Conservation (phyloP, 441 rosid genomes). For the Populus hybrid region DNA sequence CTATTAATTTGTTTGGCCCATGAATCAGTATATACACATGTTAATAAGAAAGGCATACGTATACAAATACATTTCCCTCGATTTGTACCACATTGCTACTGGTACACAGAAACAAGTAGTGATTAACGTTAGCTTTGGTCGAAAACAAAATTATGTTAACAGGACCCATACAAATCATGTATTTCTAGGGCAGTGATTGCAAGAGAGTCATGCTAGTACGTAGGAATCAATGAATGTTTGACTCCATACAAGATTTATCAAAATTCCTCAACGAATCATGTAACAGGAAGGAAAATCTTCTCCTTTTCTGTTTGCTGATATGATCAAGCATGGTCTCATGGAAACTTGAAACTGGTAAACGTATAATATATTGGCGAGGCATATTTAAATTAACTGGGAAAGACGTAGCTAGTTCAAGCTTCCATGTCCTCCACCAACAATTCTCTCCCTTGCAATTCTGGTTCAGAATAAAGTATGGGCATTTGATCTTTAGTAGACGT, state of each 20-base stretch:
- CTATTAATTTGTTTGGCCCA: constrained; percentile 4
- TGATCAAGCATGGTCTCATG: not conserved
- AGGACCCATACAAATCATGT: constrained; percentile 19
- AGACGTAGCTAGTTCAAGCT: not conserved
- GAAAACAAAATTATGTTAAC: not conserved
- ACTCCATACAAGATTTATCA: not conserved
- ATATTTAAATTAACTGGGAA: not conserved
- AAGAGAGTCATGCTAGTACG: constrained; percentile 11
- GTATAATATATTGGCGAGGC: not conserved
- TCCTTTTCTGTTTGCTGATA: not conserved
- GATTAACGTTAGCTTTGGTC: not conserved
- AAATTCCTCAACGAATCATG: constrained; percentile 3
- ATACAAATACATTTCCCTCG: too few relatives aligned
- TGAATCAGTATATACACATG: not conserved
- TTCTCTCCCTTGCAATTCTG: not conserved
- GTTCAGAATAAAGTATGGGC: constrained; percentile 8
- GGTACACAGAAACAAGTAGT: not conserved
- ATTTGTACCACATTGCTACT: not conserved
- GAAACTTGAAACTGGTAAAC: not conserved
- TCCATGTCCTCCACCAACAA: constrained; percentile 10
- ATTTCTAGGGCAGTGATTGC: constrained; percentile 22
- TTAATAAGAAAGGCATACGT: too few relatives aligned
- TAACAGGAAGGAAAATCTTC: not conserved
- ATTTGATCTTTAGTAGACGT: not conserved
- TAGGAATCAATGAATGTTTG: constrained; percentile 10